A percentile compares a stretch with the other conserved stretches of the same genome.
These are phyloP conservation scores for Leucocoprinus sp. DNA, from an alignment of 768 basidiomycete genomes.

Conservation along the genomic window DNA sequence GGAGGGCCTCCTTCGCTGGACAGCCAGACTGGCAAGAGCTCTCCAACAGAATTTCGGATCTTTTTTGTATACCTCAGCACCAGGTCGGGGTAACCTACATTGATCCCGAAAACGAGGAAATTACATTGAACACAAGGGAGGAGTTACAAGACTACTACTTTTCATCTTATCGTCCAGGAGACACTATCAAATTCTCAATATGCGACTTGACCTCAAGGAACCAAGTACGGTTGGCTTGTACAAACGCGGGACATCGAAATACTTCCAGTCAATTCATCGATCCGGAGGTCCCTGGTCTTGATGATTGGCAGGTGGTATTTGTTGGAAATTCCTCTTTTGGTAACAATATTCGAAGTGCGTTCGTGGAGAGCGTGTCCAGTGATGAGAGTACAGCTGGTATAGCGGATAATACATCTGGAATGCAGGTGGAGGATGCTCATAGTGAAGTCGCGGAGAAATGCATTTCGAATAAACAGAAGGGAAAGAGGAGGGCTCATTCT, in stretches of 20 bases:
- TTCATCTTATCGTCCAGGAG: conserved; percentile 21
- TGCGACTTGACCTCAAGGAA: conserved; percentile 44
- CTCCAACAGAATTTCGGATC: conserved; percentile 42
- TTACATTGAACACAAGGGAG: conserved; percentile 69
- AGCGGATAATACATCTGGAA: conserved; percentile 49
- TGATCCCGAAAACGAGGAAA: conserved; percentile 66
- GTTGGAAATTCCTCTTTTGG: conserved; percentile 17
- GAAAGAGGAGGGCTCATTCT: conserved; percentile 40
- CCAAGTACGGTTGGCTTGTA: conserved; percentile 23
- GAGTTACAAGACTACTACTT: conserved; percentile 71
- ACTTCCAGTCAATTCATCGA: conserved; percentile 46
- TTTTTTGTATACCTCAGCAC: conserved; percentile 46
- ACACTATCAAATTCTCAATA: conserved; percentile 51
- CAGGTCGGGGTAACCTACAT: conserved; percentile 63
- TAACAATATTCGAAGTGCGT: conserved; percentile 4
- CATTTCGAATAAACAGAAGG: conserved; percentile 29
- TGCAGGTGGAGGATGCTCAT: conserved; percentile 42
- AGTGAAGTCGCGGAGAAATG: conserved; percentile 19
- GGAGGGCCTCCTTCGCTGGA: conserved; percentile 45
- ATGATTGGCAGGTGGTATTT: conserved; percentile 57
- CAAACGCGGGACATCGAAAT: conserved; percentile 36
- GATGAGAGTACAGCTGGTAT: conserved; percentile 17
- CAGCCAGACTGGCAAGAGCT: conserved; percentile 52
- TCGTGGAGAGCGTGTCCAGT: conserved; percentile 5
- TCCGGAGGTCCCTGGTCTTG: conserved; percentile 28